phyloP scores from a whole-genome alignment of 23 red algal species.

The Cyanidiococcus yangmingshanensis region DNA sequence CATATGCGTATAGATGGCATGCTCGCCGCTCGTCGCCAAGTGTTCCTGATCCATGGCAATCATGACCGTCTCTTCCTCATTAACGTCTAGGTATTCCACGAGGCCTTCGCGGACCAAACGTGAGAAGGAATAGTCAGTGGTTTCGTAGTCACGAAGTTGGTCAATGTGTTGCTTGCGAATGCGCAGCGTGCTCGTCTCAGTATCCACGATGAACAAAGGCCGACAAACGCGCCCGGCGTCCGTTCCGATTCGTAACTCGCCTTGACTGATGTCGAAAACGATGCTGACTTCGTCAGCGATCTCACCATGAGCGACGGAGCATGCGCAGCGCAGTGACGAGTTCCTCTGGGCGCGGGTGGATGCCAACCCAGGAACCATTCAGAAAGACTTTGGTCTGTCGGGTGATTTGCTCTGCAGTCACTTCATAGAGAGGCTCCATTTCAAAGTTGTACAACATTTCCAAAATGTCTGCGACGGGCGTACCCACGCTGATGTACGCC shows the following conservation, averaged over 20 bases:
- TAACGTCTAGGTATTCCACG: constrained; percentile 88
- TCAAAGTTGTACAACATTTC: constrained; percentile 84
- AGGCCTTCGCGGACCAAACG: constrained; percentile 45
- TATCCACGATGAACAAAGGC: constrained; percentile 76
- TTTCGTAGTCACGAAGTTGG: constrained; percentile 32
- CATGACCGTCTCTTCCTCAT: constrained; percentile 97
- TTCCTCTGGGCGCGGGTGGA: constrained; percentile 57
- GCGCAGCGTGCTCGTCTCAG: constrained; percentile 5
- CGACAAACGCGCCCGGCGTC: constrained; percentile 90
- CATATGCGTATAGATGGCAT: constrained; percentile 79
- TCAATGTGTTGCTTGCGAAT: constrained; percentile 56
- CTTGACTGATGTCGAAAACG: constrained; percentile 68
- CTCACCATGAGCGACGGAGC: constrained; percentile 53
- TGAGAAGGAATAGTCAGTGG: constrained; percentile 36
- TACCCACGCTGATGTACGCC: constrained; percentile 86
- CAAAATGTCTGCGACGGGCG: constrained; percentile 43
- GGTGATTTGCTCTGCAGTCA: constrained; percentile 39
- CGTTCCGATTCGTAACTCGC: constrained; percentile 84
- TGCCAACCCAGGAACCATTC: constrained; percentile 94
- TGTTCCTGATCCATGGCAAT: constrained; percentile 87
- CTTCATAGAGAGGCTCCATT: constrained; percentile 53
- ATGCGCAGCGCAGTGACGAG: constrained; percentile 47
- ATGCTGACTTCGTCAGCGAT: constrained; percentile 89
- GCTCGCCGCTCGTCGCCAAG: constrained; percentile 37
- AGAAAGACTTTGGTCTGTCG: constrained; percentile 78